A percentile compares a stretch with the other conserved stretches of the same genome.
Evolutionary conservation across 163 green algal genomes (phyloP).

Genomic region (Volvox carteri): DNA sequence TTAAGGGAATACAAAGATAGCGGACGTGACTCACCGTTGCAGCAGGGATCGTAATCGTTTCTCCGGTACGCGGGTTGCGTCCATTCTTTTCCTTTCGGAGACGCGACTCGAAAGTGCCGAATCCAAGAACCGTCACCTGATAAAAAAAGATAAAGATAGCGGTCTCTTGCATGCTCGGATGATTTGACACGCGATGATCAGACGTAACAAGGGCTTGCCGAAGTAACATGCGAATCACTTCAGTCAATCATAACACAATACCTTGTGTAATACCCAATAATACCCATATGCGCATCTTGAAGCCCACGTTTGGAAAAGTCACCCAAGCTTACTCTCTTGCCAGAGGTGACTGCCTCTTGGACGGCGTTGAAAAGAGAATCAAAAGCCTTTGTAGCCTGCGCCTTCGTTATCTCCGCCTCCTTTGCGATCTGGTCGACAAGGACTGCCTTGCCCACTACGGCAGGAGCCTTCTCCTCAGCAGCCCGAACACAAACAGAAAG

Average conservation of each 20-base stretch:
- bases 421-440: conserved; percentile 11
- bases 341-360: background rate
- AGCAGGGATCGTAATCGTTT: background rate
- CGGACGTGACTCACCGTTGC: background rate
- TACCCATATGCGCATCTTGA: background rate
- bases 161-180: background rate
- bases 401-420: background rate
- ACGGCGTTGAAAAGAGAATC: background rate
- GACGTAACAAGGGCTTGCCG: background rate
- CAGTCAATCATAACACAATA: no score
- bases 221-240: background rate
- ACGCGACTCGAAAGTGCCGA: conserved; percentile 20
- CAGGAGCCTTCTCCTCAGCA: background rate
- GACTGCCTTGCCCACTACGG: conserved; percentile 1
- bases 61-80: conserved; percentile 32
- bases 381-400: conserved; percentile 20
- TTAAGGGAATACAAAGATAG: background rate
- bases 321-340: background rate
- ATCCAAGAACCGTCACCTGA: conserved; percentile 2
- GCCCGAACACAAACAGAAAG: background rate
- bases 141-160: background rate
- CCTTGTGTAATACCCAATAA: background rate
- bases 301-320: background rate
- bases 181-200: background rate
- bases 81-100: background rate